Evolutionary conservation across 1,139 yeast species (phyloP).

Genomic region (Suhomyces bokatorum): DNA sequence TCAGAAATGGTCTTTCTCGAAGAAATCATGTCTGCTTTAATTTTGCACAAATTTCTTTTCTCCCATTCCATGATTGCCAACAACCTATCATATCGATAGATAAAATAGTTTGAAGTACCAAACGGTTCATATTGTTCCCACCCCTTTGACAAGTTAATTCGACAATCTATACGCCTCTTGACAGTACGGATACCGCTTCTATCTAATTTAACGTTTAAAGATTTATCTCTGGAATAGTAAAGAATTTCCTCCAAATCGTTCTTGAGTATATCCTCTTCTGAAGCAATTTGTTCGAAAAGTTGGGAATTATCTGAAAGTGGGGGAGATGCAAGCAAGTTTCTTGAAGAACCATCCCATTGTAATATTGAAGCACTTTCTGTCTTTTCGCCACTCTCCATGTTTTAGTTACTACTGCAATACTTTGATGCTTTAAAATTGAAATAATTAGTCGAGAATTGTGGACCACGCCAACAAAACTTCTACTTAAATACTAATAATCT

Average conservation of each 20-base stretch:
- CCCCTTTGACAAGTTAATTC: not conserved
- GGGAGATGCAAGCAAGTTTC: no score
- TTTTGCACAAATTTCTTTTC: not conserved
- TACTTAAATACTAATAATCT: no score
- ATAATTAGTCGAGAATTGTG: no score
- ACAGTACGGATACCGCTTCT: not conserved
- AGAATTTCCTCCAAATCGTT: not conserved
- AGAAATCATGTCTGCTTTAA: not conserved
- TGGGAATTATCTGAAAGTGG: no score
- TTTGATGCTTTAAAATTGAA: no score
- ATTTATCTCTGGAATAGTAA: not conserved
- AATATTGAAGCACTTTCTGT: no score
- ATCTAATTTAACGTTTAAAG: not conserved
- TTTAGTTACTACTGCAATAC: no score
- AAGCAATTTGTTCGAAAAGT: no score
- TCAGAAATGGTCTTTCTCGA: constrained; percentile 3
- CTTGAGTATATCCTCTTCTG: no score
- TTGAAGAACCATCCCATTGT: no score
- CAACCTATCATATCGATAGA: not conserved
- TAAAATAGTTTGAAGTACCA: not conserved
- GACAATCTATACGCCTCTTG: not conserved
- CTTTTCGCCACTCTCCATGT: no score
- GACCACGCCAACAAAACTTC: no score
- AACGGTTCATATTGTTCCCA: not conserved
- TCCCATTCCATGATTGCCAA: constrained; percentile 4